Base-by-base conservation (phyloP, 2,329 filamentous ascomycete genomes). In the Periconia macrospinosa region DNA sequence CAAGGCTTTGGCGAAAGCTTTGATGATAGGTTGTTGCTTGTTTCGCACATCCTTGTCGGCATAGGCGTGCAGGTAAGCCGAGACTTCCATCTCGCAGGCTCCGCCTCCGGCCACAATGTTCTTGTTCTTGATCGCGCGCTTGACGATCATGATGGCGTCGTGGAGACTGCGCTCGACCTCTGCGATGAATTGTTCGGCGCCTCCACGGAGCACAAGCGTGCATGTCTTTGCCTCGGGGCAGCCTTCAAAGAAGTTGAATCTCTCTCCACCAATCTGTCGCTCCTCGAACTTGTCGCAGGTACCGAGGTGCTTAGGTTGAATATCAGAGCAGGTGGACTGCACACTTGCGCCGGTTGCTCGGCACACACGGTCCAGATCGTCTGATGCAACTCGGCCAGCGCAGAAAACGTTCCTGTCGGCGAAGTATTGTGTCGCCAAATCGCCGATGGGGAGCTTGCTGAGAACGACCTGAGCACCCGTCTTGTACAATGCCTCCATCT, bases 121-220 rank as follows among this genome's bases (percentile, higher is more conserved):
- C 71, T 88, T 88, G 82, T 97, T 96, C 80, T 91, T 91, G 76
- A 97, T 91, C 27, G 94, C 91, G 57, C 95, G 92, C 86, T 97
- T 97, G 72, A 99, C 94, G 69, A 99, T 96, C 94, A 99, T 99
- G 78, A 99, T 97, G 66, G 94, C 94, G 70, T 99, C 94, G 81
- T 99, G 94, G 62, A 99, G 84, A 72, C 91, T 96, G 60, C 94
- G 90, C 81, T 99, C 94, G 1, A 97, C 94, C 76, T 99, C 94
- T 54, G 94, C 94, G 67, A 99, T 99, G 79, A 99, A 99, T 76
- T 99, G 94, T 81, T 99, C 94, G 35, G 94, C 94, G 61, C 94
- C 94, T 69, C 94, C 94, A 71, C 94, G 90, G 59, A 99, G 87
- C 41, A 99, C 87, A 18, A 99, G 82, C 10, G 94, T 99, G 83